A percentile compares a stretch with the other conserved stretches of the same genome.
phyloP scores from a whole-genome alignment of 1,284 basidiomycete genomes.

The Heterobasidion irregulare region DNA sequence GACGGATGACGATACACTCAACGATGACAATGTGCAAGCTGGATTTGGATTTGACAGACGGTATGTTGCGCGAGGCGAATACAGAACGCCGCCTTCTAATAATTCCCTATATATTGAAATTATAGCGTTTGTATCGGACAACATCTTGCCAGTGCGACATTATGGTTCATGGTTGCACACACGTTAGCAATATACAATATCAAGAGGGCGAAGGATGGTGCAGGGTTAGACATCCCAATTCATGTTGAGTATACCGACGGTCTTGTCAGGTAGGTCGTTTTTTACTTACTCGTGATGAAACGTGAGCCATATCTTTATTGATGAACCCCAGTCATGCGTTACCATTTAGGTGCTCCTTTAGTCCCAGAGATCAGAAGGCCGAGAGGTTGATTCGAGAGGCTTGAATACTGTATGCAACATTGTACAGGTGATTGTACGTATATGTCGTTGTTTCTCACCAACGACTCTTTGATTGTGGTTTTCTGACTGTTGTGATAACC shows the following conservation, averaged over 20 bases:
- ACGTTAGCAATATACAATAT: constrained; percentile 5
- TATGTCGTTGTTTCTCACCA: too few species aligned
- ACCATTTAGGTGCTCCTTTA: not conserved
- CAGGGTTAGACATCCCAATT: constrained; percentile 1
- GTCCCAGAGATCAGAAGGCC: not conserved
- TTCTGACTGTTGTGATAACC: too few species aligned
- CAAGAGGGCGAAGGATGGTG: constrained; percentile 2
- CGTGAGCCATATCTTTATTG: not conserved
- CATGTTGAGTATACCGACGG: not conserved
- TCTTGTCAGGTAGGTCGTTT: not conserved
- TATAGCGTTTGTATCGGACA: constrained; percentile 11
- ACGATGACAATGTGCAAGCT: constrained; percentile 7
- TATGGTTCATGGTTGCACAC: constrained; percentile 7
- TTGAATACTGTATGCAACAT: not conserved
- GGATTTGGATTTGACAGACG: constrained; percentile 10
- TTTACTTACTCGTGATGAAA: not conserved
- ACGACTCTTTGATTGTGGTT: too few species aligned
- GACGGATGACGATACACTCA: constrained; percentile 6
- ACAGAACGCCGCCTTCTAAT: not conserved
- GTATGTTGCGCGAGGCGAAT: not conserved
- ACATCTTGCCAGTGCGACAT: constrained; percentile 10
- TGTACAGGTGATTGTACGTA: too few species aligned
- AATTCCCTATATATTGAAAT: not conserved
- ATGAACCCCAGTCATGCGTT: not conserved
- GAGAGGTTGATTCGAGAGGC: not conserved